phyloP scores from a whole-genome alignment of 805 yeast genomes.

The Zygotorulaspora danielsina region DNA sequence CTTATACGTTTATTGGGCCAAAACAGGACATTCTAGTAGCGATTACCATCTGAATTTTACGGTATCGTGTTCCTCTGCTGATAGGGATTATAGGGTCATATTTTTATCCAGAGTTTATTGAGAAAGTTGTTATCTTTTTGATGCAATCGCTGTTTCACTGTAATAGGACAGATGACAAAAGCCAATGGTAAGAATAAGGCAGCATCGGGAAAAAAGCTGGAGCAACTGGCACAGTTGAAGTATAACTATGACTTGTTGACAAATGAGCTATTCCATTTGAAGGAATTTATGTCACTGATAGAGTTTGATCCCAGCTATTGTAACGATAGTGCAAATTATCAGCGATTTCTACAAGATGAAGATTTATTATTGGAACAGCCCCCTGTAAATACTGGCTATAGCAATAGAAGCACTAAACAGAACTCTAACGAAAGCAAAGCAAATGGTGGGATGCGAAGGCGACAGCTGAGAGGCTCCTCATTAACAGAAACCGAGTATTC shows the following conservation, averaged over 20 bases:
- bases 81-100: slow-evolving; percentile 9
- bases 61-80: slow-evolving; percentile 9
- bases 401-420: neutral
- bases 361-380: slow-evolving; percentile 11
- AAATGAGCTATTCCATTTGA: slow-evolving; percentile 61
- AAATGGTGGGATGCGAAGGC: slow-evolving; percentile 13
- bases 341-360: slow-evolving; percentile 32
- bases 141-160: slow-evolving; percentile 13
- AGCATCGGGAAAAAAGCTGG: slow-evolving; percentile 7
- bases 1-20: slow-evolving; percentile 7
- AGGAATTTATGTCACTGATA: slow-evolving; percentile 55
- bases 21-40: slow-evolving; percentile 11
- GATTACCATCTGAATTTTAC: slow-evolving; percentile 9
- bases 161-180: slow-evolving; percentile 11
- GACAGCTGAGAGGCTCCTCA: slow-evolving; percentile 14
- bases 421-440: slow-evolving; percentile 1
- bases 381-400: slow-evolving; percentile 13
- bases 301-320: slow-evolving; percentile 53
- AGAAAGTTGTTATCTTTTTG: slow-evolving; percentile 8
- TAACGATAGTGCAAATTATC: slow-evolving; percentile 37
- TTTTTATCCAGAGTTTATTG: neutral
- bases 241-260: slow-evolving; percentile 46
- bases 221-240: slow-evolving; percentile 40
- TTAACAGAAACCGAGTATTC: slow-evolving; percentile 7
- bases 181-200: slow-evolving; percentile 12